Evolutionary conservation across 345 rosid genomes (phyloP), one percentile per base, ranked within the genome.

Genomic region (Pistacia integerrima): DNA sequence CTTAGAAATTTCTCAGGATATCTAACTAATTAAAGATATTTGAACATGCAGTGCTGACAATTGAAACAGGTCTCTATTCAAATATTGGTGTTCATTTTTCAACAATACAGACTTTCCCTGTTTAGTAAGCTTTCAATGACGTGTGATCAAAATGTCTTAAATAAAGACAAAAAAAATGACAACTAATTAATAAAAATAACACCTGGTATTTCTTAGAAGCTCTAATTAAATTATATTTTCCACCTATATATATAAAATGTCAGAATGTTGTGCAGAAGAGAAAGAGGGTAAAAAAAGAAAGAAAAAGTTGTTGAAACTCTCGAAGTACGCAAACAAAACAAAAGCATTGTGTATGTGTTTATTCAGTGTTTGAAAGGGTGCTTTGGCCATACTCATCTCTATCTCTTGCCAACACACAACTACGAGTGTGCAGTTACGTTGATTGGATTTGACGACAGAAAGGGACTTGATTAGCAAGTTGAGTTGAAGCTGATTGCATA

Each of bases 371-470:
- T 54, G 18, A 54, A 54, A 54, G 57, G 57, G 57, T 54, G 18
- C 56, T 52, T 52, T 52, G 18, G 56, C 2, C 56, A 12, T 16
- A 30, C 65, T 61, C 36, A 25, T 61, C 65, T 25, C 25, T 25
- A 25, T 25, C 35, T 16, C 35, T 16, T 64, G 25, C 17, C 57
- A 54, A 16, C 57, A 11, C 17, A 54, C 57, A 6, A 54, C 33
- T 2, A 30, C 33, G 16, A 49, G 16, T 49, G n/a, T 14, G 57
- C 57, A 54, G 57, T 54, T 54, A 3, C n/a, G 57, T 54, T 72
- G 75, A 60, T 46, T 72, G 67, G 57, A 25, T 72, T 72, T 65
- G 41, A 71, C 58, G 74, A 58, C 33, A 71, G 74, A 58, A 18
- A 71, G 41, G 65, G 44, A 55, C 35, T 54, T 54, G 73, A 70